Base-by-base conservation (phyloP, 129 eudicot genomes). In the Chrysanthemum lavandulifolium region DNA sequence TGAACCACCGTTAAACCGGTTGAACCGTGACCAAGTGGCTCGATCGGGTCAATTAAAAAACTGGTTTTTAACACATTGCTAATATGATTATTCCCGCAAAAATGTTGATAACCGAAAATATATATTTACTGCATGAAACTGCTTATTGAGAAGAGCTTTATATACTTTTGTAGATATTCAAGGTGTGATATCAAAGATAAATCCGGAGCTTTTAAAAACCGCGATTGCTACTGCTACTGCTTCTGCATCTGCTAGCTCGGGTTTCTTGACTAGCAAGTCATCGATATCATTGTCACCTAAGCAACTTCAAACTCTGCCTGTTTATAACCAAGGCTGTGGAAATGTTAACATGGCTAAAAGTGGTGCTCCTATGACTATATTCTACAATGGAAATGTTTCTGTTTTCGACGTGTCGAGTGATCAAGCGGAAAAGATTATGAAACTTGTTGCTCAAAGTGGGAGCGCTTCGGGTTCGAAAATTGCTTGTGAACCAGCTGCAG, bases 331-430 rank as follows among this genome's bases (percentile, higher is more conserved):
- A n/a, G 80, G 63, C 0, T 69, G 23, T 27, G 72, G 47, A 47
- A 16, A 67, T 61, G 73, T 57, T 54, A 58, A 55, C 59, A 10
- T 59, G 53, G 25, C 13, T 53, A 63, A 55, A 54, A 48, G 36
- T 12, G 76, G 66, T 45, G 77, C 88, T 79, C 88, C 91, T 0
- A 27, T 89, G 83, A 89, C 96, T 0, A 82, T 89, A 49, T 86
- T 89, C 79, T 89, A 86, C 78, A 86, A 89, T 19, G 96, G 96
- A 71, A 74, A 58, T 45, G 89, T 89, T 56, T 16, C 85, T 0
- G 89, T 86, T 25, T 89, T 78, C 16, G 73, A 89, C n/a, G 86
- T 86, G 40, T 73, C 91, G 19, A 80, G 71, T 6, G 45, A 55
- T 47, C 51, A 77, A 75, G 91, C 85, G 59, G 85, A 88, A 33